A percentile compares a stretch with the other conserved stretches of the same genome.
These are phyloP conservation scores for Monosporascus sp. DNA, from an alignment of 2,329 filamentous ascomycete genomes.

Conservation along the genomic window DNA sequence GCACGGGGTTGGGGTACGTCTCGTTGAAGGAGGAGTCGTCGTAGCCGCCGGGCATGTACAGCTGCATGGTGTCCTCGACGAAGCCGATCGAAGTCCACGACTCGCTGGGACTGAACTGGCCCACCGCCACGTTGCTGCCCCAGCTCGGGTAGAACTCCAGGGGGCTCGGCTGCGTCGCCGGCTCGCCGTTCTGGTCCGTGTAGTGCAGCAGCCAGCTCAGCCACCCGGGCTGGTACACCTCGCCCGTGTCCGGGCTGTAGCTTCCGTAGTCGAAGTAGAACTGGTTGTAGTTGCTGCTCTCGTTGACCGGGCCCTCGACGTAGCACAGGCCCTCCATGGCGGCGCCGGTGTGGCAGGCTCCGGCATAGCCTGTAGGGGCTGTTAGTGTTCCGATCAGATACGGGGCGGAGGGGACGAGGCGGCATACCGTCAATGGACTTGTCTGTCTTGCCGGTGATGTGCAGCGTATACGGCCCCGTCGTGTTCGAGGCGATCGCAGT, in stretches of 20 bases:
- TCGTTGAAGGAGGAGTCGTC: slow-evolving; percentile 17
- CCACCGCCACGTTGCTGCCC: slow-evolving; percentile 17
- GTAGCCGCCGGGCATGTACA: slow-evolving; percentile 15
- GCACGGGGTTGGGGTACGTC: slow-evolving; percentile 4
- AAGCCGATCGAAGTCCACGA: slow-evolving; percentile 7
- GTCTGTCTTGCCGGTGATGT: slow-evolving; percentile 17
- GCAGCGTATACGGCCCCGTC: slow-evolving; percentile 16
- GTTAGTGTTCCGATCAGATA: background rate
- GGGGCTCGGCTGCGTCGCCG: slow-evolving; percentile 5
- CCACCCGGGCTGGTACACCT: slow-evolving; percentile 11
- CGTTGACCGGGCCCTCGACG: slow-evolving; percentile 4
- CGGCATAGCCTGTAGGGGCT: slow-evolving; percentile 12
- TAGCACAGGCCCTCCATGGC: slow-evolving; percentile 20
- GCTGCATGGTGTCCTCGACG: slow-evolving; percentile 11
- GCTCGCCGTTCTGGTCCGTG: slow-evolving; percentile 4
- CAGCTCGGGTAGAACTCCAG: slow-evolving; percentile 9
- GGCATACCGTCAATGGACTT: slow-evolving; percentile 17
- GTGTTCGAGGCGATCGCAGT: slow-evolving; percentile 11
- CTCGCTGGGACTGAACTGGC: slow-evolving; percentile 12
- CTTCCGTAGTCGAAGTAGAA: slow-evolving; percentile 20
- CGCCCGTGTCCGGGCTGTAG: slow-evolving; percentile 12
- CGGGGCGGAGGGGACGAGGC: background rate
- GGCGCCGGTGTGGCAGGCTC: slow-evolving; percentile 18
- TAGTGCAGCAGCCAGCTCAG: slow-evolving; percentile 12
- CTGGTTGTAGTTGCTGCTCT: slow-evolving; percentile 5